Evolutionary conservation across 202 grass and related monocot genomes (phyloP).

Genomic region (Panicum virgatum): DNA sequence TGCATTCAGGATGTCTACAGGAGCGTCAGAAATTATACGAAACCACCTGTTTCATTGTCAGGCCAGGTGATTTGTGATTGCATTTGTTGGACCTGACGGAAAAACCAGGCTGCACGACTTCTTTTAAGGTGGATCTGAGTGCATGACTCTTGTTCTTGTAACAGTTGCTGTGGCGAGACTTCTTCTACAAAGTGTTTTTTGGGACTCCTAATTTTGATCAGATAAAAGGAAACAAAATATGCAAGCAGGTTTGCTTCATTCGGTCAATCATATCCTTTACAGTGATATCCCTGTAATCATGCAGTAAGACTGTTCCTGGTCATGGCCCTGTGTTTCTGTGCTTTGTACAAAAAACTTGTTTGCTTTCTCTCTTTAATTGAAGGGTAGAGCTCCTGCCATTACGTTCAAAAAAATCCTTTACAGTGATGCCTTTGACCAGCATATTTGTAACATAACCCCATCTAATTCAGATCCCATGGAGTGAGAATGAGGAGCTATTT

Average conservation of each 20-base stretch:
- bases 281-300: no score
- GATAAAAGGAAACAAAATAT: conserved; percentile 91
- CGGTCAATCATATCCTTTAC: conserved; percentile 1
- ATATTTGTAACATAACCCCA: not conserved
- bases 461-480: conserved; percentile 77
- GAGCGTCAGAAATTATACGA: conserved; percentile 62
- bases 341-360: no score
- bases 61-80: conserved; percentile 61
- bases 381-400: no score
- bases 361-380: no score
- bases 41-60: conserved; percentile 83
- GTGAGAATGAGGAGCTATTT: conserved; percentile 63
- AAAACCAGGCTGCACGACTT: not conserved
- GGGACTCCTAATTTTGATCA: conserved; percentile 80
- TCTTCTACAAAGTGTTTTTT: conserved; percentile 87
- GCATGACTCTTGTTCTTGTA: not conserved
- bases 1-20: conserved; percentile 68
- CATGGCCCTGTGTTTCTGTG: no score
- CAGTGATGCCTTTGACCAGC: not conserved
- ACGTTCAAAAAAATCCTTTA: no score
- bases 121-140: not conserved
- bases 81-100: conserved; percentile 3
- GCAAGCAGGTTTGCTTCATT: conserved; percentile 61
- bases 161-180: conserved; percentile 86
- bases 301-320: no score